A percentile compares a stretch with the other conserved stretches of the same genome.
Conservation (phyloP, 192 early-diverging fungal species). For the Podila epicladia region DNA sequence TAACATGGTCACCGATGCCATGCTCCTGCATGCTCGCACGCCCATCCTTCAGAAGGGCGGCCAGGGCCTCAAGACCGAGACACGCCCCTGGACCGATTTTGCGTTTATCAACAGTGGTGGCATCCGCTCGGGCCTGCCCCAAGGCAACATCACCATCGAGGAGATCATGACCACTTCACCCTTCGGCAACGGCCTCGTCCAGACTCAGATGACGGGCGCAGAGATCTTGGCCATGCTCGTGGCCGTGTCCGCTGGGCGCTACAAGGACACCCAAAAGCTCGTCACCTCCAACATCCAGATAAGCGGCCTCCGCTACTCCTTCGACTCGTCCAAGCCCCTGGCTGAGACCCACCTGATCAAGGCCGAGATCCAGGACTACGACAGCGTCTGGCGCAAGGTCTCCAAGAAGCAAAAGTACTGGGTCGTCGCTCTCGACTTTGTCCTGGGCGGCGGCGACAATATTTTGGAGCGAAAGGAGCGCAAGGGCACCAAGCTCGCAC, state of each 20-base stretch:
- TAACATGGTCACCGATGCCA: conserved; percentile 72
- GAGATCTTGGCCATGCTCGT: conserved; percentile 63
- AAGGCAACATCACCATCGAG: conserved; percentile 66
- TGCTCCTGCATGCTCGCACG: conserved; percentile 54
- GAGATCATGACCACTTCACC: conserved; percentile 68
- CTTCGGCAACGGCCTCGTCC: conserved; percentile 67
- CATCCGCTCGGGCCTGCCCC: conserved; percentile 63
- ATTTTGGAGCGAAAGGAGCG: conserved; percentile 48
- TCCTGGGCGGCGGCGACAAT: conserved; percentile 70
- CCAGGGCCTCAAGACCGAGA: not conserved
- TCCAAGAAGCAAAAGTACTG: conserved; percentile 51
- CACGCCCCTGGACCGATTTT: conserved; percentile 50
- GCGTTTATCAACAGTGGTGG: conserved; percentile 73
- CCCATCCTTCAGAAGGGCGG: conserved; percentile 6
- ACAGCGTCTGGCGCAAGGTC: conserved; percentile 55
- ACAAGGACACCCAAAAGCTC: conserved; percentile 37
- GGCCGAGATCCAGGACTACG: conserved; percentile 28
- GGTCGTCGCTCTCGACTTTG: conserved; percentile 66
- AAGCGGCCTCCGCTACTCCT: conserved; percentile 63
- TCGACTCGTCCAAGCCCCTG: conserved; percentile 34
- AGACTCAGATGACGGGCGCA: conserved; percentile 59
- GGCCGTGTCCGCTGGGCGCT: conserved; percentile 44
- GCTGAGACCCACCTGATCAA: conserved; percentile 7
- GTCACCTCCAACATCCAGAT: conserved; percentile 68
- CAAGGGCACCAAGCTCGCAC: conserved; percentile 12